phyloP scores from a whole-genome alignment of 805 yeast genomes.

The Candida quercuum region DNA sequence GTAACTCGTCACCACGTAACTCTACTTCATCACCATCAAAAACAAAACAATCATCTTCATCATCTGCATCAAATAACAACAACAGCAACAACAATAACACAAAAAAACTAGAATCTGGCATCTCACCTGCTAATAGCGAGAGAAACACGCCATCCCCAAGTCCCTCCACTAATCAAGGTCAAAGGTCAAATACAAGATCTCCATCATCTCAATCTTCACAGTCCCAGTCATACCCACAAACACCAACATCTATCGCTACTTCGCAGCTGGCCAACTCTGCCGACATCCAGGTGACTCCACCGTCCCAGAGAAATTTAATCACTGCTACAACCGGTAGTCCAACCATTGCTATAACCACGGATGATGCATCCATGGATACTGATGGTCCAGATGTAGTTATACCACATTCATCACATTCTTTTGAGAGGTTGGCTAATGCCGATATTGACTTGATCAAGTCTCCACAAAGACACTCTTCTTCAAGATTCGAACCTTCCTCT shows the following conservation, averaged over 20 bases:
- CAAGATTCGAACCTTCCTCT: slow-evolving; percentile 79
- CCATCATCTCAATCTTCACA: slow-evolving; percentile 1
- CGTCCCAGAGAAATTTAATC: slow-evolving; percentile 4
- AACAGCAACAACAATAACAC: background rate
- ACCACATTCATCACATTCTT: slow-evolving; percentile 44
- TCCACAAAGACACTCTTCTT: slow-evolving; percentile 89
- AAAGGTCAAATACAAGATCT: slow-evolving; percentile 12
- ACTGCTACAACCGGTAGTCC: slow-evolving; percentile 4
- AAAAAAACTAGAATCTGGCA: no score
- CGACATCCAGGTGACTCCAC: slow-evolving; percentile 14
- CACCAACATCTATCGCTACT: slow-evolving; percentile 3
- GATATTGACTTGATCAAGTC: slow-evolving; percentile 78
- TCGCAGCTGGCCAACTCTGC: slow-evolving; percentile 5
- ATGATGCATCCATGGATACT: slow-evolving; percentile 3
- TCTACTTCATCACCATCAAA: slow-evolving; percentile 16
- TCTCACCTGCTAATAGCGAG: background rate
- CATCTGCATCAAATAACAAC: slow-evolving; percentile 1
- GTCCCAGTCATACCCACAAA: background rate
- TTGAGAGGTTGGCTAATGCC: slow-evolving; percentile 55
- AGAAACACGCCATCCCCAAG: slow-evolving; percentile 10
- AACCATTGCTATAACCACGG: slow-evolving; percentile 2
- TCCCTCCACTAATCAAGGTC: slow-evolving; percentile 27
- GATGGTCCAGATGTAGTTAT: slow-evolving; percentile 19
- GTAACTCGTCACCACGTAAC: slow-evolving; percentile 19
- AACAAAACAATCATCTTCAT: slow-evolving; percentile 7